These are phyloP conservation scores for Recurvomyces mirabilis DNA, from an alignment of 495 filamentous ascomycete genomes.

Conservation along the genomic window DNA sequence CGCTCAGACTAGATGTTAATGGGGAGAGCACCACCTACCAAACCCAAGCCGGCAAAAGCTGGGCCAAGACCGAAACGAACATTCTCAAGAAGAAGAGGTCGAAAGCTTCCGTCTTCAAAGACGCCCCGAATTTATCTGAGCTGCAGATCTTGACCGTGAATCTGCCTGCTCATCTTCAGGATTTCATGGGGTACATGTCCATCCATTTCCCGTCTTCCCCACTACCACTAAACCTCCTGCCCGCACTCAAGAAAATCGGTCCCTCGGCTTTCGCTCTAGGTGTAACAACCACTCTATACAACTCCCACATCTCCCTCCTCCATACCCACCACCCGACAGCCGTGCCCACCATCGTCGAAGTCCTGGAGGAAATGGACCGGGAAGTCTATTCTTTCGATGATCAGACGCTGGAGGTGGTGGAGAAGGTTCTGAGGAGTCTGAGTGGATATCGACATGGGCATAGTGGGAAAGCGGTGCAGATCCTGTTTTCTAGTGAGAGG, in stretches of 20 bases:
- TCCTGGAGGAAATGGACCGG: constrained; percentile 68
- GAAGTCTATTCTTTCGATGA: constrained; percentile 52
- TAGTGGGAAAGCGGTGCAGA: constrained; percentile 9
- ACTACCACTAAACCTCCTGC: constrained; percentile 51
- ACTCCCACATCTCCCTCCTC: constrained; percentile 53
- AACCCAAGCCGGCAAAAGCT: constrained; percentile 10
- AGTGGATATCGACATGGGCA: constrained; percentile 1
- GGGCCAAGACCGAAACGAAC: background rate
- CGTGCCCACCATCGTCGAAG: constrained; percentile 44
- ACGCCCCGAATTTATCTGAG: no score
- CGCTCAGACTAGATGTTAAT: constrained; percentile 21
- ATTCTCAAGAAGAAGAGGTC: no score
- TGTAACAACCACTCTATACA: constrained; percentile 60
- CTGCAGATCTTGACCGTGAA: constrained; percentile 56
- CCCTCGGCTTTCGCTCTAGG: constrained; percentile 61
- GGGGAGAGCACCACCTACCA: constrained; percentile 10
- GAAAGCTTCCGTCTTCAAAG: no score
- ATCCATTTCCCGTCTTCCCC: constrained; percentile 48
- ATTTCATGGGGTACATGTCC: constrained; percentile 53
- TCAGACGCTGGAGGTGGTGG: constrained; percentile 44
- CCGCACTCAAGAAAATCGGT: constrained; percentile 60
- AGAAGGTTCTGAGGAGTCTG: constrained; percentile 13
- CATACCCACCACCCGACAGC: constrained; percentile 52
- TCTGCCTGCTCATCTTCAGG: constrained; percentile 54
- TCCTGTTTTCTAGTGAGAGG: constrained; percentile 17